Evolutionary conservation across 495 filamentous ascomycete genomes (phyloP).

Genomic region (Neurospora sublineolata): DNA sequence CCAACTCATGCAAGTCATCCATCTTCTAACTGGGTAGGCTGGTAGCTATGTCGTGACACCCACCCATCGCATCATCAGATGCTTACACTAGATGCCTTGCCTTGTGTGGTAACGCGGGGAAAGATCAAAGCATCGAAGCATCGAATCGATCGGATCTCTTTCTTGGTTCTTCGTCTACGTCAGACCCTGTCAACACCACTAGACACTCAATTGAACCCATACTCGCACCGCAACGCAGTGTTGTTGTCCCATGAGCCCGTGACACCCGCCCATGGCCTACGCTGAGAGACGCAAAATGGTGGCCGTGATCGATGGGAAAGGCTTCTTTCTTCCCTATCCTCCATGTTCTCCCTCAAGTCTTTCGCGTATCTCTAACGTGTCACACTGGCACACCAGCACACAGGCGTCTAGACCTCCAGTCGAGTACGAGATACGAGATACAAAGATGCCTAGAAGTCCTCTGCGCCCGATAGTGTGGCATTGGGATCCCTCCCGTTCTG

Average conservation of each 20-base stretch:
- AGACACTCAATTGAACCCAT: neutral
- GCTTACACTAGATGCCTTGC: neutral
- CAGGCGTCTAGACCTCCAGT: neutral
- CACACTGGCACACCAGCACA: too few species aligned
- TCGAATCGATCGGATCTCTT: neutral
- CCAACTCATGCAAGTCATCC: neutral
- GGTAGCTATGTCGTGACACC: neutral
- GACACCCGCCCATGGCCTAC: neutral
- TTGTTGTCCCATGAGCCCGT: neutral
- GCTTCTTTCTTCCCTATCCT: neutral
- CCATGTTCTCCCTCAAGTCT: neutral
- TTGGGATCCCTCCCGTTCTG: neutral
- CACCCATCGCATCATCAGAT: neutral
- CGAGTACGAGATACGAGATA: neutral
- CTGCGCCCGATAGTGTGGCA: neutral
- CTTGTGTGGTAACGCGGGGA: neutral
- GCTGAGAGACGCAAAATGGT: too few species aligned
- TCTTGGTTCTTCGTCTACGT: neutral
- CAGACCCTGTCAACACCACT: neutral
- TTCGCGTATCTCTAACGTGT: neutral
- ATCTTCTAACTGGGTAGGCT: neutral
- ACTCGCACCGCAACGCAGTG: neutral
- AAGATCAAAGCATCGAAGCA: neutral
- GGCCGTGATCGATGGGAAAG: neutral
- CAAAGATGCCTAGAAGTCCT: neutral